These are phyloP conservation scores for Candida namnaoensis DNA, from an alignment of 805 yeast genomes.

Conservation along the genomic window DNA sequence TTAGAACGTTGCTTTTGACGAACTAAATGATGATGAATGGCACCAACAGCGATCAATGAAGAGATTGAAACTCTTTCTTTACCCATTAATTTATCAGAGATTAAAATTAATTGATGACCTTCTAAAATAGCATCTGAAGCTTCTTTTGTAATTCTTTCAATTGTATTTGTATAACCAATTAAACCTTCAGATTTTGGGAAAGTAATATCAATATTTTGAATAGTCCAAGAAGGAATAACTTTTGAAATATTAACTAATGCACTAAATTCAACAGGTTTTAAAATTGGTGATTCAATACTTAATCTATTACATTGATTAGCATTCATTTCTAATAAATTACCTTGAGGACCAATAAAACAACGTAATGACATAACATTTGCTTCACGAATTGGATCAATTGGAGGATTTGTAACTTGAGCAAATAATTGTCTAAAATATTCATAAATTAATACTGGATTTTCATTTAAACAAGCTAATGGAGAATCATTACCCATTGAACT, in stretches of 20 bases:
- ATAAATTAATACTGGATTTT: conserved; percentile 82
- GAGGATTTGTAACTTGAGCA: conserved; percentile 98
- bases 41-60: conserved; percentile 89
- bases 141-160: conserved; percentile 80
- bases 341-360: conserved; percentile 98
- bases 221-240: conserved; percentile 83
- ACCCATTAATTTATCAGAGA: conserved; percentile 62
- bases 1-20: conserved; percentile 93
- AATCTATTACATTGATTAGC: conserved; percentile 88
- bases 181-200: conserved; percentile 78
- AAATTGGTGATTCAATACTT: conserved; percentile 73
- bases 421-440: conserved; percentile 94
- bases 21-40: conserved; percentile 94
- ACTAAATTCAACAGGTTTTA: conserved; percentile 61
- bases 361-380: conserved; percentile 94
- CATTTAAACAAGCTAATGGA: conserved; percentile 89
- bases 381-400: conserved; percentile 97
- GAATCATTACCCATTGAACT: conserved; percentile 99
- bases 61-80: conserved; percentile 70
- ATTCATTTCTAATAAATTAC: conserved; percentile 87
- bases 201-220: conserved; percentile 78
- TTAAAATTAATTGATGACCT: conserved; percentile 63
- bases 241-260: conserved; percentile 67
- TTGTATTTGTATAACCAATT: conserved; percentile 74
- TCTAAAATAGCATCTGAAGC: conserved; percentile 81